Conservation (phyloP, 139 green algal species). For the Closterium sp. region DNA sequence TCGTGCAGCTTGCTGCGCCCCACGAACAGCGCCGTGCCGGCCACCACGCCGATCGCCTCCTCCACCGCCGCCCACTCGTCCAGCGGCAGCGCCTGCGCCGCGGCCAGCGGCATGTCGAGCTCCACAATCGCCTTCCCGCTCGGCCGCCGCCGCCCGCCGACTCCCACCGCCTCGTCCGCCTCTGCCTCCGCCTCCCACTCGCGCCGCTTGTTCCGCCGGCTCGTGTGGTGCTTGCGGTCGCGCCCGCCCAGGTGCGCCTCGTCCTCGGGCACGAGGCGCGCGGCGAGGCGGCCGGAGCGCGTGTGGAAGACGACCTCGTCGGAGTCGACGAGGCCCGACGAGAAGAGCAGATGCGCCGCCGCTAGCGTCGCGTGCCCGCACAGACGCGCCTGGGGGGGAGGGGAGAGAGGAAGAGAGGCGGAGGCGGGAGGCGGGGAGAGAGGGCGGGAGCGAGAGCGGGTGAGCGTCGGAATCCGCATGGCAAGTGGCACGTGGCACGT, state of each 20-base stretch:
- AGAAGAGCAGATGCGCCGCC: constrained; percentile 41
- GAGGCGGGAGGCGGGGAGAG: not conserved
- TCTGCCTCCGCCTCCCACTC: not conserved
- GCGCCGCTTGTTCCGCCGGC: not conserved
- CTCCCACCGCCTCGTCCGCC: not conserved
- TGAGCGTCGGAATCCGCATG: not conserved
- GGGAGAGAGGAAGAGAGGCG: not conserved
- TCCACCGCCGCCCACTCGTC: not conserved
- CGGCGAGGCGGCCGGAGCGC: constrained; percentile 19
- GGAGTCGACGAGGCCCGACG: constrained; percentile 30
- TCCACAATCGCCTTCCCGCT: constrained; percentile 1
- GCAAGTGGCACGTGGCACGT: not conserved
- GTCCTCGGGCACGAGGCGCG: constrained; percentile 1
- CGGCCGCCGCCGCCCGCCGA: not conserved
- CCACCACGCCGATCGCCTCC: constrained; percentile 11
- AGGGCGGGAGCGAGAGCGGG: not conserved
- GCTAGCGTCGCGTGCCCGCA: constrained; percentile 75
- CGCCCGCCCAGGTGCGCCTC: not conserved
- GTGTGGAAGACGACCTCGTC: constrained; percentile 46
- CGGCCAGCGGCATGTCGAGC: constrained; percentile 25
- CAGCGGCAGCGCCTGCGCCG: not conserved
- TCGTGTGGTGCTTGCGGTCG: not conserved
- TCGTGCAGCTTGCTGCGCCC: constrained; percentile 19
- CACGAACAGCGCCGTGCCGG: not conserved
- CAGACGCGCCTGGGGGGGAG: constrained; percentile 54